phyloP scores from a whole-genome alignment of 768 basidiomycete genomes.

The Leccinum longicurvipes region DNA sequence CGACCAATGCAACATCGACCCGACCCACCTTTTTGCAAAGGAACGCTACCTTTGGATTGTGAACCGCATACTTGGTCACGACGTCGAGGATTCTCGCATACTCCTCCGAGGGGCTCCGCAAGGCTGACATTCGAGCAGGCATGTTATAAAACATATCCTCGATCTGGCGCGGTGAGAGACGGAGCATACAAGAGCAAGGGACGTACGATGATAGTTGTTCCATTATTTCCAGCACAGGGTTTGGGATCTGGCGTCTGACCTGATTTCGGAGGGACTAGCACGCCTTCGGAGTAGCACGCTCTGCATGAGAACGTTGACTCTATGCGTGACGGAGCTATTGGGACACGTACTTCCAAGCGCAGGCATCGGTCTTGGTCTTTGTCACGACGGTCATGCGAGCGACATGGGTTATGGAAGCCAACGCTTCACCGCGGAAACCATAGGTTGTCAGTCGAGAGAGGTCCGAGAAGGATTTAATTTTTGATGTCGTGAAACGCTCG shows the following conservation, averaged over 20 bases:
- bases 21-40: conserved; percentile 80
- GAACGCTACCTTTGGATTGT: conserved; percentile 87
- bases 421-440: conserved; percentile 95
- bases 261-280: conserved; percentile 63
- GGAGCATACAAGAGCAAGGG: background rate
- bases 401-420: conserved; percentile 95
- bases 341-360: conserved; percentile 86
- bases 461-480: conserved; percentile 83
- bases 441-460: conserved; percentile 83
- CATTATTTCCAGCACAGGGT: conserved; percentile 91
- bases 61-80: conserved; percentile 88
- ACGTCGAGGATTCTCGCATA: conserved; percentile 90
- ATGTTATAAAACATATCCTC: conserved; percentile 96
- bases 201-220: conserved; percentile 81
- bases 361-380: conserved; percentile 76
- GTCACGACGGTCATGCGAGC: conserved; percentile 87
- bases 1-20: background rate
- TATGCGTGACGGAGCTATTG: background rate
- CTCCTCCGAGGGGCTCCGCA: conserved; percentile 85
- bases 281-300: conserved; percentile 79
- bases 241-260: conserved; percentile 75
- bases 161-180: conserved; percentile 51
- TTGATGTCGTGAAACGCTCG: conserved; percentile 94
- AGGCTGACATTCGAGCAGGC: conserved; percentile 79
- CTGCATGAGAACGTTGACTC: conserved; percentile 38